Base-by-base conservation (phyloP, 2,329 filamentous ascomycete species). In the Aspergillus puulaauensis region DNA sequence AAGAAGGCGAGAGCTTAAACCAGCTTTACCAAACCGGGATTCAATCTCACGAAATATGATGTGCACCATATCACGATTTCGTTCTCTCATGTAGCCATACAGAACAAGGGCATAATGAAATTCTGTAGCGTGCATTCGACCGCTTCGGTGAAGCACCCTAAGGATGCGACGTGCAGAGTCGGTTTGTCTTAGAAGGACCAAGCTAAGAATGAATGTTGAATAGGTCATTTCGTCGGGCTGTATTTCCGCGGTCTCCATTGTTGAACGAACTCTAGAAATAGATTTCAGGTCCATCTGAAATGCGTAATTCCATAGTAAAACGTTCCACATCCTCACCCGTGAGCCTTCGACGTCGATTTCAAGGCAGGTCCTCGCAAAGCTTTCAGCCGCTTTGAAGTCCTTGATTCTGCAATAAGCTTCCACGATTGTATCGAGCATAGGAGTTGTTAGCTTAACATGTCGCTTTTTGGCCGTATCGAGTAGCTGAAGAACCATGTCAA, bases 241-340 rank as follows among this genome's bases (percentile, higher is more conserved):
- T 33, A 89, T 74, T 0, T 77, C 72, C 41, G 77, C 71, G 4
- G 76, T 68, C 47, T 80, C 73, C 84, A 90, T 89, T 54, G 77
- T 77, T 31, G 75, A 73, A 62, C 86, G 83, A 3, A 85, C 71
- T 53, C 79, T 77, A 61, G 82, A 79, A 15, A 83, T 78, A n/a
- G 78, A 78, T 21, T 77, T 70, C 27, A 86, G 66, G 59, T 89
- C 82, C 55, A 88, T 83, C 6, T 83, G 81, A 55, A 84, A 77
- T 6, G 90, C 90, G 70, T 91, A 83, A 59, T 88, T 84, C 56
- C 83, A 80, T 4, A 97, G 77, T 33, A 97, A 75, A 53, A 85
- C 81, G 68, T 97, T 96, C 90, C 90, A 97, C 68, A 91, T 84
- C 33, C 81, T 78, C 2, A 86, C 86, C 21, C 82, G 77, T 2